These are phyloP conservation scores for Lachnellula occidentalis DNA, from an alignment of 2,329 filamentous ascomycete species.

Conservation along the genomic window DNA sequence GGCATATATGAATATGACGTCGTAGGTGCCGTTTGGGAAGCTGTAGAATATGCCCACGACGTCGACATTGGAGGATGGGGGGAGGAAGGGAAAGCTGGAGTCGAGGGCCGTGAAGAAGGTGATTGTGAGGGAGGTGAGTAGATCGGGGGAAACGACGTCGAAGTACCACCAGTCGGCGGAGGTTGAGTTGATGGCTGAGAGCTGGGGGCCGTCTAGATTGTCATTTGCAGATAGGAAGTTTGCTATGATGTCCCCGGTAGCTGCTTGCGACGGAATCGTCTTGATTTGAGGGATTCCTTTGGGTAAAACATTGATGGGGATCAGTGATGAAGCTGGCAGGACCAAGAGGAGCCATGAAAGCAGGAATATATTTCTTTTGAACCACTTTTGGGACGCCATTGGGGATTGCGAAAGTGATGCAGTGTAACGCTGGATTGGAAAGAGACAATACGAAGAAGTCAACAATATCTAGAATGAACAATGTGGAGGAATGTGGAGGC, in stretches of 20 bases:
- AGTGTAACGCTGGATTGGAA: background rate
- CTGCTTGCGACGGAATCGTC: constrained; percentile 1
- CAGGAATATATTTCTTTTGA: background rate
- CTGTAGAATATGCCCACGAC: constrained; percentile 8
- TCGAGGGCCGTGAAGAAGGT: constrained; percentile 31
- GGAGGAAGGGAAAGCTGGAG: constrained; percentile 34
- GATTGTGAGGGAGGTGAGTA: constrained; percentile 28
- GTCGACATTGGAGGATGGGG: background rate
- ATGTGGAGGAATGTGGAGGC: no score
- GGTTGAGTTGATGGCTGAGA: constrained; percentile 16
- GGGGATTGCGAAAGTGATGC: background rate
- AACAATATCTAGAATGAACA: no score
- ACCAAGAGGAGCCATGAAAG: background rate
- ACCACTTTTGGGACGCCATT: background rate
- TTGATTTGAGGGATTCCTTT: background rate
- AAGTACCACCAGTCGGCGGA: constrained; percentile 37
- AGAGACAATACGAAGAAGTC: background rate
- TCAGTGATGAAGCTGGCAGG: background rate
- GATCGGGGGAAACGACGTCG: constrained; percentile 30
- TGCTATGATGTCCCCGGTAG: constrained; percentile 41
- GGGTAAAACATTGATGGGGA: background rate
- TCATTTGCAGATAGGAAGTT: constrained; percentile 73
- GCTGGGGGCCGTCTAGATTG: constrained; percentile 18
- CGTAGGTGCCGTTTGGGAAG: constrained; percentile 13
- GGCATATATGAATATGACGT: constrained; percentile 3